These are phyloP conservation scores for Lecanicillium sp. DNA, from an alignment of 2,329 filamentous ascomycete species.

Conservation along the genomic window DNA sequence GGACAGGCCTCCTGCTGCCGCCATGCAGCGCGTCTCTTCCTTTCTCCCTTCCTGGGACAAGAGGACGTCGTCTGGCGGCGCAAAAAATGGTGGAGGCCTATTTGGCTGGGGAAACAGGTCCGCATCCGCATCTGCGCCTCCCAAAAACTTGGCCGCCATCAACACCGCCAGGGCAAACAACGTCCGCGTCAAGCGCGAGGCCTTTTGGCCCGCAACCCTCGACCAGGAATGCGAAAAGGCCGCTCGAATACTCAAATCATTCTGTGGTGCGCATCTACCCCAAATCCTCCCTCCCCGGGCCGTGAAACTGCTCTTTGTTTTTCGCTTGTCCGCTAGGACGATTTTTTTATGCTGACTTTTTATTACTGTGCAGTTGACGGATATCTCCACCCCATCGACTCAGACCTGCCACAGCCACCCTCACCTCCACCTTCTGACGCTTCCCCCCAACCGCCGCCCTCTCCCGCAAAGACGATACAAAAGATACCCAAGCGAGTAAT, in stretches of 20 bases:
- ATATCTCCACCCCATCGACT: slow-evolving; percentile 43
- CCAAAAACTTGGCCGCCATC: slow-evolving; percentile 26
- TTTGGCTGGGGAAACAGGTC: slow-evolving; percentile 46
- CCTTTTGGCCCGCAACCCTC: slow-evolving; percentile 78
- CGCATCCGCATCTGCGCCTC: slow-evolving; percentile 26
- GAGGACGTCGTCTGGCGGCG: slow-evolving; percentile 29
- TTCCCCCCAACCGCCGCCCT: slow-evolving; percentile 36
- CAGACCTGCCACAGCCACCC: slow-evolving; percentile 24
- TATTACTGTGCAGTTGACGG: slow-evolving; percentile 42
- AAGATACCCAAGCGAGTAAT: slow-evolving; percentile 86
- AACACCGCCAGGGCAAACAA: slow-evolving; percentile 30
- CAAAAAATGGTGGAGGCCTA: slow-evolving; percentile 26
- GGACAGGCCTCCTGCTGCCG: slow-evolving; percentile 28
- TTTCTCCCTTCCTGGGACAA: slow-evolving; percentile 41
- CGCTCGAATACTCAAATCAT: slow-evolving; percentile 80
- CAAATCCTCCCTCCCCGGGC: not conserved
- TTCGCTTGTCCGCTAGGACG: slow-evolving; percentile 10
- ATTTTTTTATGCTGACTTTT: slow-evolving; percentile 18
- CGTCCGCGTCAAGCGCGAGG: slow-evolving; percentile 45
- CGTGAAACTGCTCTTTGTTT: not conserved
- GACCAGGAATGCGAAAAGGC: slow-evolving; percentile 91
- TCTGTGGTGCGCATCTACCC: slow-evolving; percentile 63
- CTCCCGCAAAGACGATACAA: slow-evolving; percentile 54
- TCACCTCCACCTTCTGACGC: too few species aligned
- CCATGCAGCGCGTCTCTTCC: slow-evolving; percentile 39